A percentile compares a stretch with the other conserved stretches of the same genome.
These are phyloP conservation scores for Aspergillus persii DNA, from an alignment of 2,329 filamentous ascomycete genomes.

Conservation along the genomic window DNA sequence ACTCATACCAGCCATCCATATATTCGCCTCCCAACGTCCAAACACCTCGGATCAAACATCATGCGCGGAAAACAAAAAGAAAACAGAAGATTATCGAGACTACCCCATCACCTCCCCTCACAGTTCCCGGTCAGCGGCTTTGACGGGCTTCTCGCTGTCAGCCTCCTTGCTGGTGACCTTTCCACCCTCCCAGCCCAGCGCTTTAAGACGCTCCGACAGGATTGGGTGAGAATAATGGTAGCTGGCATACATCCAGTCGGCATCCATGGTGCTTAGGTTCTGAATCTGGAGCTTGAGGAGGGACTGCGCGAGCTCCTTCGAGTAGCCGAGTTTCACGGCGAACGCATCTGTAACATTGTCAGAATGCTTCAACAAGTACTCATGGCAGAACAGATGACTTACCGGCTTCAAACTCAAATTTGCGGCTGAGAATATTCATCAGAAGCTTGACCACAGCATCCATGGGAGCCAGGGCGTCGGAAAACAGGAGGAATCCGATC, in stretches of 20 bases:
- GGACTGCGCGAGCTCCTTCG: constrained; percentile 75
- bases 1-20: not conserved
- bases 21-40: not conserved
- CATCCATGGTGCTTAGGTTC: constrained; percentile 97
- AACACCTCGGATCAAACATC: constrained; percentile 11
- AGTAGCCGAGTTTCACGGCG: constrained; percentile 79
- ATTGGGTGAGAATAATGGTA: constrained; percentile 99
- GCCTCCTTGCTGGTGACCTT: constrained; percentile 50
- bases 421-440: constrained; percentile 93
- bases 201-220: constrained; percentile 85
- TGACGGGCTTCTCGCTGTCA: constrained; percentile 60
- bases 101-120: constrained; percentile 38
- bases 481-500: constrained; percentile 96
- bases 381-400: constrained; percentile 24
- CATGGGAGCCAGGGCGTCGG: constrained; percentile 90
- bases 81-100: not conserved
- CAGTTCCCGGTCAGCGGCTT: constrained; percentile 73
- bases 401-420: constrained; percentile 93
- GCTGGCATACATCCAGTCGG: constrained; percentile 96
- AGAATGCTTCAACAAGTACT: constrained; percentile 5
- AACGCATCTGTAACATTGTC: constrained; percentile 65
- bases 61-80: not conserved
- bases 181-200: constrained; percentile 77
- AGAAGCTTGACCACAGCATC: constrained; percentile 91
- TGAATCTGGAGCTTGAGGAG: constrained; percentile 98